Evolutionary conservation across 163 green algal genomes (phyloP).

Genomic region (Volvox carteri): DNA sequence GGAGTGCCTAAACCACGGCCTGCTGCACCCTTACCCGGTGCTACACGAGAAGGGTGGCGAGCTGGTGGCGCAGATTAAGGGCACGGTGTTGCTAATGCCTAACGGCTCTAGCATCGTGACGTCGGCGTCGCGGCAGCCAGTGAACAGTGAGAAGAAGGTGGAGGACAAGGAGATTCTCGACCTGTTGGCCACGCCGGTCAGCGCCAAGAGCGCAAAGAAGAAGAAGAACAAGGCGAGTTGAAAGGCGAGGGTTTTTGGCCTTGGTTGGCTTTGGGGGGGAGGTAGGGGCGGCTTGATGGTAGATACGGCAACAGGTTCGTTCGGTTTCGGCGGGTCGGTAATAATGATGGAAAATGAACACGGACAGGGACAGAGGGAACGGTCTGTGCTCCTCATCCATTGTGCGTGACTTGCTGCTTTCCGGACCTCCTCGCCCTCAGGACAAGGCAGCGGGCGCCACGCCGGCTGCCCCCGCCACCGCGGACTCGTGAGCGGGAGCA

Average conservation of each 20-base stretch:
- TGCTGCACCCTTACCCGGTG: constrained; percentile 96
- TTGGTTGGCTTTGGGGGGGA: not conserved
- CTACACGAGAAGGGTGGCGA: constrained; percentile 73
- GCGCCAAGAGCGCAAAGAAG: constrained; percentile 79
- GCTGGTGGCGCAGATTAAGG: constrained; percentile 94
- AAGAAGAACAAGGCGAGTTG: constrained; percentile 73
- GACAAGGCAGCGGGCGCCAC: constrained; percentile 38
- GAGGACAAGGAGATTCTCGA: constrained; percentile 90
- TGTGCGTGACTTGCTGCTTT: too few relatives aligned
- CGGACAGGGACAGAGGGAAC: too few relatives aligned
- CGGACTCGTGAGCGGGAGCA: not conserved
- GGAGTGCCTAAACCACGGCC: constrained; percentile 96
- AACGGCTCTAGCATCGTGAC: constrained; percentile 93
- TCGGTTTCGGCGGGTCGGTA: too few relatives aligned
- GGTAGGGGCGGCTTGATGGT: not conserved
- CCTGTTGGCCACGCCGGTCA: constrained; percentile 78
- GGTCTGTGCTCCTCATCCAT: too few relatives aligned
- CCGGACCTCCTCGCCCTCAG: constrained; percentile 19
- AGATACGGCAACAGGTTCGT: not conserved
- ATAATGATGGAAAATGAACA: too few relatives aligned
- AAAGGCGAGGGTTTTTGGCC: too few relatives aligned
- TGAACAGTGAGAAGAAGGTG: constrained; percentile 88
- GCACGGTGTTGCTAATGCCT: constrained; percentile 97
- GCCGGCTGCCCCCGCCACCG: constrained; percentile 15
- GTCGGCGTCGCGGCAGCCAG: constrained; percentile 72